A percentile compares a stretch with the other conserved stretches of the same genome.
Conservation (phyloP, 2,329 filamentous ascomycete species). For the Claviceps arundinis region DNA sequence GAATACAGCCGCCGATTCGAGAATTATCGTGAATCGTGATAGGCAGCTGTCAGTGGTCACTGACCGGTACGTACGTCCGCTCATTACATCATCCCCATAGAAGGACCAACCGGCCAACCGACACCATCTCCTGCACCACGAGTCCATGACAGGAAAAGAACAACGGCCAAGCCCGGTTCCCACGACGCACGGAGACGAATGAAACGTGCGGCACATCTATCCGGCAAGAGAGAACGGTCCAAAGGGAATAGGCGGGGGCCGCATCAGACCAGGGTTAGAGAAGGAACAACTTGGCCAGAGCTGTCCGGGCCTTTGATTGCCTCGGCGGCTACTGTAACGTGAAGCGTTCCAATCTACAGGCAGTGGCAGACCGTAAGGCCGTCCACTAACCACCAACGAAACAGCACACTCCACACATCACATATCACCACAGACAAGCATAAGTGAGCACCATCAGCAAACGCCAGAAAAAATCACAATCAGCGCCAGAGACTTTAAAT, state of each 20-base stretch:
- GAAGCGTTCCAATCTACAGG: not conserved
- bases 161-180: not conserved
- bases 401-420: too few relatives aligned
- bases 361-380: not conserved
- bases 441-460: too few relatives aligned
- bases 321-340: not conserved
- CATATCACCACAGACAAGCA: too few relatives aligned
- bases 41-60: too few relatives aligned
- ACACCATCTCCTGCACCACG: slow-evolving; percentile 1
- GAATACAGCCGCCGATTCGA: too few relatives aligned
- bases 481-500: too few relatives aligned
- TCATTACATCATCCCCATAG: too few relatives aligned
- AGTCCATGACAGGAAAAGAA: not conserved
- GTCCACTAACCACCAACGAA: not conserved
- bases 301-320: not conserved
- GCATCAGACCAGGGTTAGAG: not conserved
- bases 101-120: not conserved
- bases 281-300: not conserved
- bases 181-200: not conserved
- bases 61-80: too few relatives aligned
- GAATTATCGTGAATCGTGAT: too few relatives aligned
- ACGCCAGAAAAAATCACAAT: too few relatives aligned
- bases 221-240: not conserved
- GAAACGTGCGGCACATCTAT: not conserved
- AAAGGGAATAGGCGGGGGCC: not conserved